Base-by-base conservation (phyloP, 495 filamentous ascomycete genomes). In the Daldinia decipiens region DNA sequence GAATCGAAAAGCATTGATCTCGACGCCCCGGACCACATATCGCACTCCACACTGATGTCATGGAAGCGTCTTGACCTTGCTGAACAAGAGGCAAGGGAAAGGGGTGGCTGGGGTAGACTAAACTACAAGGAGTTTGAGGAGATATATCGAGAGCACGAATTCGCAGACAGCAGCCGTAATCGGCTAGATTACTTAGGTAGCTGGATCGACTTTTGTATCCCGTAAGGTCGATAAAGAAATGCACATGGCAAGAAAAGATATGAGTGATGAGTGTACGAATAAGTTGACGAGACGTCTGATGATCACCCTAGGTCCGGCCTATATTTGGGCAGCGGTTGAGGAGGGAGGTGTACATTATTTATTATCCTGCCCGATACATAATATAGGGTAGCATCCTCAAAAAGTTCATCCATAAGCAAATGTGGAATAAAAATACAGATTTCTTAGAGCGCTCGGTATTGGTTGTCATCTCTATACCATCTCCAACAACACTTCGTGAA, bases 151-250 rank as follows among this genome's bases (percentile, higher is more conserved):
- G 83, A 83, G 15, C 75, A 77, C 17, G 75, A 77, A 60, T 84
- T 86, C 55, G 86, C 88, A 52, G 89, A 89, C 36, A 80, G 82
- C 43, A 80, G 75, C 5, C 79, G 81, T 4, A 82, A 80, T 58
- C 75, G 85, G 26, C 83, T 96, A 62, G 90, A 89, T 57, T 95
- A 95, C 79, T 82, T 95, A 34, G 91, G 90, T 17, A 90, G 84
- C 61, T 97, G 93, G 93, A 93, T 94, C 74, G 92, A 95, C 77
- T 91, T 94, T 74, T 88, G 86, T 73, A 86, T 88, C 62, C 85
- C 86, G 11, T 84, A 80, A 69, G 36, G 39, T 47, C 0, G 5
- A 36, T 4, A 36, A 11, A 36, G 11, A 36, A 36, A 13, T 4
- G 34, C 4, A 13, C 1, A 11, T 36, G 1, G 19, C 19, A 24